Evolutionary conservation across 2,329 filamentous ascomycete genomes (phyloP), one percentile per base, ranked within the genome.

Genomic region (Nemania diffusa): DNA sequence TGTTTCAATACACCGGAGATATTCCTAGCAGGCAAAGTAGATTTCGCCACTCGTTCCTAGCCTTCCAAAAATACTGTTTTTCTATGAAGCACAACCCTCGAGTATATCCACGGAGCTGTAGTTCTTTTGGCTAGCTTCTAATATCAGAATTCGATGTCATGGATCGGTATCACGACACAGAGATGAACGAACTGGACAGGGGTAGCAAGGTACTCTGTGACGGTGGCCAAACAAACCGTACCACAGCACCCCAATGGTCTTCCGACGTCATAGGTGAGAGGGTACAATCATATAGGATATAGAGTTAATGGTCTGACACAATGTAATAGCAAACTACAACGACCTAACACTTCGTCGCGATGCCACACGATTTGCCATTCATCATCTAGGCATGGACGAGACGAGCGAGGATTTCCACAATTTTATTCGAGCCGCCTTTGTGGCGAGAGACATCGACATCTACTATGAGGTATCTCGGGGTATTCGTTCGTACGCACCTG

Each of bases 351-450:
- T 60, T 20, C 57, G 57, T 8, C 46, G 32, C 44, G 57, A 60
- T 60, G 57, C 57, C 6, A 13, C 22, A 40, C 44, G 22, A 27
- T 60, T 60, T 37, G 57, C 57, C 13, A 7, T 51, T 9, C 29
- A 40, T 5, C 46, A 60, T 13, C 57, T 60, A 20, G 29, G 22
- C 2, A 52, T 60, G 15, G 32, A 60, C 29, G 32, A 51, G 13
- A 51, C 51, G 24, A 22, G 15, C 6, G 46, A 40, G 3, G 57
- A 60, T 6, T 50, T 40, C 20, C 5, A 42, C 3, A 13, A 60
- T 20, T 60, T 60, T 44, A 42, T 60, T 15, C 57, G 57, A 29
- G 57, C 57, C 15, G 57, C 57, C 20, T 60, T 60, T 42, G 57
- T 60, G 5, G 57, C 57, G 32, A 51, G 57, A 51, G 57, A 60